Percentiles rank a stretch among this genome's conserved stretches.
Conservation (phyloP, 148 eudicot genomes). For the Cornus kousa region DNA sequence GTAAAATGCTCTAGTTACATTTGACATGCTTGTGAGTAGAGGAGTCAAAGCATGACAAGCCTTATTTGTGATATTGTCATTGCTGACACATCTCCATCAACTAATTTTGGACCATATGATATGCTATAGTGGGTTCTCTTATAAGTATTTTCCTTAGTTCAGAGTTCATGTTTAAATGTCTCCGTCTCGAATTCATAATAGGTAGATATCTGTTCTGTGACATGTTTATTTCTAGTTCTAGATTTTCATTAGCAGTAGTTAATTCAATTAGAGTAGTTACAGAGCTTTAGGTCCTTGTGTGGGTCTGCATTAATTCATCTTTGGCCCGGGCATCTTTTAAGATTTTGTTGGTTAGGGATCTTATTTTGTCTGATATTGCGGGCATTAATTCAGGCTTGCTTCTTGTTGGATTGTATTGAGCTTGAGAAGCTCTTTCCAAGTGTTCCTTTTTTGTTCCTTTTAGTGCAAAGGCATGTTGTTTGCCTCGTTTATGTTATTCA, state of each 20-base stretch:
- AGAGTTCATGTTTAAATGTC: neutral
- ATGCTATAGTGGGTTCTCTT: neutral
- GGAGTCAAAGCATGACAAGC: neutral
- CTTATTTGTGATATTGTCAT: neutral
- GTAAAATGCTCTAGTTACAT: neutral
- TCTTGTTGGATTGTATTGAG: neutral
- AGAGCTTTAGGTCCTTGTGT: neutral
- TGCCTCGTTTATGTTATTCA: neutral
- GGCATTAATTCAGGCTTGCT: neutral
- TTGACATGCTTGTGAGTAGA: neutral
- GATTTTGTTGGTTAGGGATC: neutral
- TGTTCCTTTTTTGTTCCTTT: neutral
- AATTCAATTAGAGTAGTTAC: too few relatives aligned
- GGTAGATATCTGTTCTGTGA: neutral
- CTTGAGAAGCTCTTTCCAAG: neutral
- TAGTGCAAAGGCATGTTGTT: neutral
- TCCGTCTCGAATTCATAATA: neutral
- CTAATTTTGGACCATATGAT: neutral
- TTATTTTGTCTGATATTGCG: neutral
- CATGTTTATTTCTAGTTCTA: neutral
- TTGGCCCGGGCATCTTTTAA: neutral
- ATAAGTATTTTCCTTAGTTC: neutral
- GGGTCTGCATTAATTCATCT: neutral
- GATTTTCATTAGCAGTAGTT: neutral
- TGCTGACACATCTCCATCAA: conserved; percentile 1